Conservation (phyloP, 148 eudicot species). For the Diospyros kaki region DNA sequence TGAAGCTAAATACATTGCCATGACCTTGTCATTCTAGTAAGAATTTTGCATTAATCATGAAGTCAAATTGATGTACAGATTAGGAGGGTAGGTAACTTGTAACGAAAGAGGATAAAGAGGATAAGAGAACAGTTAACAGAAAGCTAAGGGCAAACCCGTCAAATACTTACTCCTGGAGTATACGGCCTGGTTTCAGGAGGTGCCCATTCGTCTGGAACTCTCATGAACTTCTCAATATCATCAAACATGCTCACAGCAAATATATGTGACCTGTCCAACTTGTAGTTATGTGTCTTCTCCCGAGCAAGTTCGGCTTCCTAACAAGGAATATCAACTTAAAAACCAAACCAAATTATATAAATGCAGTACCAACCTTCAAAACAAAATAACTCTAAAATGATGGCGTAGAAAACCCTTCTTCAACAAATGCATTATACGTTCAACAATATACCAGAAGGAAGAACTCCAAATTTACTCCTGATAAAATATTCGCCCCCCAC, state of each 20-base stretch:
- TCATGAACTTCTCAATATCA: conserved; percentile 83
- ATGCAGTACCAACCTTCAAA: too few species aligned
- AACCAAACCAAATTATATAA: neutral
- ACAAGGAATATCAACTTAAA: conserved; percentile 6
- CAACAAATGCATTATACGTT: conserved; percentile 71
- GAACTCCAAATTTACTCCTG: conserved; percentile 41
- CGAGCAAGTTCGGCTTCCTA: conserved; percentile 82
- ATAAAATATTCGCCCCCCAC: neutral
- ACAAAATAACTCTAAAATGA: too few species aligned
- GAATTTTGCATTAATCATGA: too few species aligned
- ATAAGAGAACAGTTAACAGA: too few species aligned
- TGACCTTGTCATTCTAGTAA: too few species aligned
- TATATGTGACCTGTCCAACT: conserved; percentile 55
- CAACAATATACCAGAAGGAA: conserved; percentile 31
- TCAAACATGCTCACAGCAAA: conserved; percentile 81
- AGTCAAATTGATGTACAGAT: too few species aligned
- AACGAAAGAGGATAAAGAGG: too few species aligned
- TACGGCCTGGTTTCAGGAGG: conserved; percentile 88
- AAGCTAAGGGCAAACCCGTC: neutral
- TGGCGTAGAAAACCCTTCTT: conserved; percentile 2
- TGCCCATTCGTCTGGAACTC: conserved; percentile 95
- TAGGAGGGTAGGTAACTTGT: too few species aligned
- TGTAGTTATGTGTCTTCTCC: conserved; percentile 51
- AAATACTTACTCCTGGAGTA: conserved; percentile 58
- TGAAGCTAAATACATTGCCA: too few species aligned